A percentile compares a stretch with the other conserved stretches of the same genome.
These are phyloP conservation scores for Delonix regia DNA, from an alignment of 306 rosid genomes.

Conservation along the genomic window DNA sequence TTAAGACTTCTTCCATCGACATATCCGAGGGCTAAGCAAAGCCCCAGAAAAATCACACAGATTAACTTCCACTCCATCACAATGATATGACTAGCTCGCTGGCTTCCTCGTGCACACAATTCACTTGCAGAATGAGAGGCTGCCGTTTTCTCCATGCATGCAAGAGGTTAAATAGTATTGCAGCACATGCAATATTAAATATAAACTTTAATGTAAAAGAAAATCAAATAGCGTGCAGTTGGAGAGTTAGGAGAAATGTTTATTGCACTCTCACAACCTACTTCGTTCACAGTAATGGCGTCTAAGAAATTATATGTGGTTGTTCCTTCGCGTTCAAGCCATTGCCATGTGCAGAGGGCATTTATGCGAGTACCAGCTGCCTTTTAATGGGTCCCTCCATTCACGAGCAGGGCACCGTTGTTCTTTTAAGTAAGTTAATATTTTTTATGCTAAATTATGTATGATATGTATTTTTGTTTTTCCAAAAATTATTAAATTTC, in stretches of 20 bases:
- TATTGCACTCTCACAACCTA: not conserved
- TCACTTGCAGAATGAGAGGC: not conserved
- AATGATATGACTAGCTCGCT: too few relatives aligned
- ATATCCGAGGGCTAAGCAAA: not conserved
- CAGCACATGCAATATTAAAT: not conserved
- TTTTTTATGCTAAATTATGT: too few relatives aligned
- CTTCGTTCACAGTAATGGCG: not conserved
- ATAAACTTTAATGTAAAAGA: not conserved
- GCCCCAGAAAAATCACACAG: not conserved
- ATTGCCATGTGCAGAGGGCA: too few relatives aligned
- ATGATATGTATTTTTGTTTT: too few relatives aligned
- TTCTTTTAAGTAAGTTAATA: too few relatives aligned
- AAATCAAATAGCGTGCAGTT: not conserved
- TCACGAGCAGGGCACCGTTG: too few relatives aligned
- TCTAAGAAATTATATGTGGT: not conserved
- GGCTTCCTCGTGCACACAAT: not conserved
- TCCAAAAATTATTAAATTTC: too few relatives aligned
- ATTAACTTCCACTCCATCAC: not conserved
- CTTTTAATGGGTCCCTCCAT: too few relatives aligned
- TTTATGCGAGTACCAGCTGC: too few relatives aligned
- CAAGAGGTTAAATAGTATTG: not conserved
- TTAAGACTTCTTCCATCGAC: not conserved
- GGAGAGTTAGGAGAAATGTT: conserved; percentile 3
- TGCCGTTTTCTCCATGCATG: not conserved
- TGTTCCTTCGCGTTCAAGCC: too few relatives aligned